phyloP scores from a whole-genome alignment of 306 rosid genomes.

The Castanea mollissima region DNA sequence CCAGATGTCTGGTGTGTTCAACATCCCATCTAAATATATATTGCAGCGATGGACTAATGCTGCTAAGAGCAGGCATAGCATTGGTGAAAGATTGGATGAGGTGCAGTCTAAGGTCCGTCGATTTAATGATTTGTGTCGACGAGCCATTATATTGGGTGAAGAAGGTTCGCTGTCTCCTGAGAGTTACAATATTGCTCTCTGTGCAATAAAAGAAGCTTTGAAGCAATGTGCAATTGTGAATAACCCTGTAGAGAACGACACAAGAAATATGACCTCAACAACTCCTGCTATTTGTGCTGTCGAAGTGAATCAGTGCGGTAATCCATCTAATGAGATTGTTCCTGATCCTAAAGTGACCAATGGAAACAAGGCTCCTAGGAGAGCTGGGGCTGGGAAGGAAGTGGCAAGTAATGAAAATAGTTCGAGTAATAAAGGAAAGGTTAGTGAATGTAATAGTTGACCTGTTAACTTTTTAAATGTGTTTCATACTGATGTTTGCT shows the following conservation, averaged over 20 bases:
- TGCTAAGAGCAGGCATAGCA: slow-evolving; percentile 57
- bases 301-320: slow-evolving; percentile 36
- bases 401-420: slow-evolving; percentile 26
- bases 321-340: slow-evolving; percentile 17
- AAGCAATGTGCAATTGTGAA: slow-evolving; percentile 43
- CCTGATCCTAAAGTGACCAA: slow-evolving; percentile 33
- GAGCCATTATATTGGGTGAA: slow-evolving; percentile 68
- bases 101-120: slow-evolving; percentile 60
- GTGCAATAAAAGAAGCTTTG: slow-evolving; percentile 44
- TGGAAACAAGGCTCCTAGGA: slow-evolving; percentile 32
- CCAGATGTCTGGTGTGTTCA: slow-evolving; percentile 67
- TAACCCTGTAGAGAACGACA: slow-evolving; percentile 40
- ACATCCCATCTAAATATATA: slow-evolving; percentile 53
- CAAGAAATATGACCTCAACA: slow-evolving; percentile 22
- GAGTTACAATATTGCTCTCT: slow-evolving; percentile 51
- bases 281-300: slow-evolving; percentile 31
- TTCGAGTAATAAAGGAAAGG: slow-evolving; percentile 45
- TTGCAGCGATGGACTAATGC: slow-evolving; percentile 62
- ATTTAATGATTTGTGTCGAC: slow-evolving; percentile 53
- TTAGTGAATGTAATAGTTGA: slow-evolving; percentile 24
- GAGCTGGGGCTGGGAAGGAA: slow-evolving; percentile 32
- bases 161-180: slow-evolving; percentile 61
- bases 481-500: slow-evolving; percentile 7
- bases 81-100: slow-evolving; percentile 57
- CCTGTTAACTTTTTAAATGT: slow-evolving; percentile 1